phyloP scores from a whole-genome alignment of 352 stramenopile species.

The Phytophthora crassamura region DNA sequence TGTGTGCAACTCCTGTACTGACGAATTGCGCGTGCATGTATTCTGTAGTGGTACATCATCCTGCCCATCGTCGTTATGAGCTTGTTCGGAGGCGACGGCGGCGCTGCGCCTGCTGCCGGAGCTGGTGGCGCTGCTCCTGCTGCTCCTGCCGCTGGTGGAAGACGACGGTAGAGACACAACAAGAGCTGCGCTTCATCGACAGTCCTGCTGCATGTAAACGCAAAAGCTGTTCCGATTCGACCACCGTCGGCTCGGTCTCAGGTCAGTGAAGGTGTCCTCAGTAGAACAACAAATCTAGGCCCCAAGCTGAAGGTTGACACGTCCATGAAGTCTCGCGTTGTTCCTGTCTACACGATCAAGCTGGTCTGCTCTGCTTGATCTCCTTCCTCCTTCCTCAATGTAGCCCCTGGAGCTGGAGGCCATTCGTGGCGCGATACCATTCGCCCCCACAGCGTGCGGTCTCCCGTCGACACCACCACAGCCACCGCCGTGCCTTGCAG shows the following conservation, averaged over 20 bases:
- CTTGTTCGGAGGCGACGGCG: constrained; percentile 65
- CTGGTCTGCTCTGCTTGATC: constrained; percentile 32
- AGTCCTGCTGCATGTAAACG: not conserved
- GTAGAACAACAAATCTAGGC: constrained; percentile 12
- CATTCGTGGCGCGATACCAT: constrained; percentile 68
- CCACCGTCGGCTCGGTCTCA: not conserved
- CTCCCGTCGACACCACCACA: constrained; percentile 78
- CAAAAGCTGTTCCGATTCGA: constrained; percentile 2
- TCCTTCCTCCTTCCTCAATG: constrained; percentile 18
- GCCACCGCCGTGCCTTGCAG: constrained; percentile 59
- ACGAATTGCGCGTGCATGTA: constrained; percentile 12
- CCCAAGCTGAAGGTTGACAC: not conserved
- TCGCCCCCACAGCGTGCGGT: constrained; percentile 75
- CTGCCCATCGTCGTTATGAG: constrained; percentile 81
- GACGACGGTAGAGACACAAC: constrained; percentile 37
- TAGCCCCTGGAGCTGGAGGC: constrained; percentile 37
- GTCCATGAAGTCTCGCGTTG: not conserved
- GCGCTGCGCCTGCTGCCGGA: constrained; percentile 45
- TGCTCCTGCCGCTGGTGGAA: constrained; percentile 37
- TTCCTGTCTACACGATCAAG: constrained; percentile 38
- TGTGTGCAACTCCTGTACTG: constrained; percentile 1
- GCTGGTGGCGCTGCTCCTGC: constrained; percentile 26
- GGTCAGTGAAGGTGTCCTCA: not conserved
- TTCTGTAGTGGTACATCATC: constrained; percentile 85
- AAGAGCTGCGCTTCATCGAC: not conserved